Evolutionary conservation across 1,284 basidiomycete genomes (phyloP), one percentile per base, ranked within the genome.

Genomic region (Sutorius eximius): DNA sequence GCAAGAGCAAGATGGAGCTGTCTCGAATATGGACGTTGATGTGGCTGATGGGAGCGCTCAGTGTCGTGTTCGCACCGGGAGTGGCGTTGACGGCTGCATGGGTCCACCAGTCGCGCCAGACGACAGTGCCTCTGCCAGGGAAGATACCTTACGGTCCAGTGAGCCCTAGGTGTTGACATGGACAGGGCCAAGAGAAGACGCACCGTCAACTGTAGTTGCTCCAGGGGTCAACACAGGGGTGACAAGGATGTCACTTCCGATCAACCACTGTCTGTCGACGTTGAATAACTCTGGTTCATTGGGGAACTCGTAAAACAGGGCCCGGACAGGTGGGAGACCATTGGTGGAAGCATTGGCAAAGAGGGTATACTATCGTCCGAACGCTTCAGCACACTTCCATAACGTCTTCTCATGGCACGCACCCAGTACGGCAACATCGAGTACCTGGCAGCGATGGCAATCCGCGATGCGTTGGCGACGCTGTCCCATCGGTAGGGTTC

Each of bases 101-200:
- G 0, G 85, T 89, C 71, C 85, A 90, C 82, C 86, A 89, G 69
- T 91, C 88, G 51, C 86, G 79, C 88, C 87, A 92, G 53, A 77
- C 72, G 1, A 81, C 79, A 15, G 71, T 72, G n/a, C 81, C 82
- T 52, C 77, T 72, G 1, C 85, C 85, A 29, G 83, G 84, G 73
- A 89, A 83, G 45, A 85, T 74, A 41, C 78, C 83, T 85, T 48
- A 2, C 27, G 9, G n/a, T 0, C 4, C 12, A 22, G 15, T 50
- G 10, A 42, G 16, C 7, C 34, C 24, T 48, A 20, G 5, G 15
- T 24, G 6, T 1, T 38, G n/a, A 33, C 7, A 44, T 9, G 8
- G 6, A 4, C 22, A 12, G 36, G 13, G 12, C 51, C 0, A 1
- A 9, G 18, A 12, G 12, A 12, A 22, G 3, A 59, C 61, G 18